These are phyloP conservation scores for Gentiana dahurica DNA, from an alignment of 257 asterid species.

Conservation along the genomic window DNA sequence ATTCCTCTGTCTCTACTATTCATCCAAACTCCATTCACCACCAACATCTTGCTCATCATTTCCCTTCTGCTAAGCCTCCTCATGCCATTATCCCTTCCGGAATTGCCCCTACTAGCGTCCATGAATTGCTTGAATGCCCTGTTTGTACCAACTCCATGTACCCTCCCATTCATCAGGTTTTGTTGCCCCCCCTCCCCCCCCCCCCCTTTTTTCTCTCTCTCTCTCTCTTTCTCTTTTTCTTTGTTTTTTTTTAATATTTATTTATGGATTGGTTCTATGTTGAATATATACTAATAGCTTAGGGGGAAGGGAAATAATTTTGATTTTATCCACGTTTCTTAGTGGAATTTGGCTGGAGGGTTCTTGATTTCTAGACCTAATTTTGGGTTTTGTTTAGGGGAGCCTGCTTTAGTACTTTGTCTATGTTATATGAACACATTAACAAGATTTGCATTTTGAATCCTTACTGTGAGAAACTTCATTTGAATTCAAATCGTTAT, in stretches of 20 bases:
- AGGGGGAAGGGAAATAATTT: slow-evolving; percentile 5
- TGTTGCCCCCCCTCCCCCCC: slow-evolving; percentile 6
- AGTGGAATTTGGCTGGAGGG: too few relatives aligned
- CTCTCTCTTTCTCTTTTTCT: neutral
- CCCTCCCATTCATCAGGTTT: slow-evolving; percentile 90
- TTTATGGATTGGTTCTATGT: neutral
- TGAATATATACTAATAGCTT: neutral
- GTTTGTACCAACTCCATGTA: slow-evolving; percentile 90
- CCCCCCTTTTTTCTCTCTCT: neutral
- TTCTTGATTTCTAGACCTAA: neutral
- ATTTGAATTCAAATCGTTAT: too few relatives aligned
- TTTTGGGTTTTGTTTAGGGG: neutral
- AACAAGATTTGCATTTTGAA: too few relatives aligned
- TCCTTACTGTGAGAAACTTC: too few relatives aligned
- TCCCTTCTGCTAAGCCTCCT: slow-evolving; percentile 36
- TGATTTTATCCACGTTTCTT: neutral
- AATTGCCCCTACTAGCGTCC: slow-evolving; percentile 58
- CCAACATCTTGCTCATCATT: slow-evolving; percentile 26
- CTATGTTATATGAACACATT: too few relatives aligned
- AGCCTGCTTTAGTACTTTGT: too few relatives aligned
- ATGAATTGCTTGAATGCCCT: slow-evolving; percentile 89
- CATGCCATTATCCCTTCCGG: slow-evolving; percentile 33
- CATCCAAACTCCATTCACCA: slow-evolving; percentile 17
- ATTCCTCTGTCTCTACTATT: slow-evolving; percentile 21
- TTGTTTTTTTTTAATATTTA: neutral